Conservation (phyloP, 768 basidiomycete genomes). For the Leccinum longicurvipes region DNA sequence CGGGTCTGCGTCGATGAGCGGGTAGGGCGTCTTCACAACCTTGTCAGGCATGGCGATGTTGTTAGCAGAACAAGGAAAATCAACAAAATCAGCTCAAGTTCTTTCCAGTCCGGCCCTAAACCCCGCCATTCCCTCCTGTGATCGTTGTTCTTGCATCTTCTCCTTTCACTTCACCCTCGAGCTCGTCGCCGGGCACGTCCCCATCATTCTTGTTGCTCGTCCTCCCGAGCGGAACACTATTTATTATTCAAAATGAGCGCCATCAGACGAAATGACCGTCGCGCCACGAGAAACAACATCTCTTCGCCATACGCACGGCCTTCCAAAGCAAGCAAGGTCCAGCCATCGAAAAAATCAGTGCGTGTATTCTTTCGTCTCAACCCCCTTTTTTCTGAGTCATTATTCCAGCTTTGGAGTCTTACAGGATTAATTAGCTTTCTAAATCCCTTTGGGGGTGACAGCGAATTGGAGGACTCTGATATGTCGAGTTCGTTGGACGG, state of each 20-base stretch:
- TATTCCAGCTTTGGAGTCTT: constrained; percentile 47
- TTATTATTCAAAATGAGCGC: constrained; percentile 49
- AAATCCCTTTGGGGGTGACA: constrained; percentile 41
- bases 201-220: not conserved
- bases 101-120: constrained; percentile 32
- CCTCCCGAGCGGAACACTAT: constrained; percentile 5
- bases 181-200: constrained; percentile 6
- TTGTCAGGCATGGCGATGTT: constrained; percentile 39
- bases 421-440: constrained; percentile 47
- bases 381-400: constrained; percentile 11
- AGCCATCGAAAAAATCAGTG: constrained; percentile 47
- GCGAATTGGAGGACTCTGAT: constrained; percentile 23
- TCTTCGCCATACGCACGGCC: constrained; percentile 59
- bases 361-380: constrained; percentile 9
- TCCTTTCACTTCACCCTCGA: constrained; percentile 12
- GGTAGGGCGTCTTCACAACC: constrained; percentile 65
- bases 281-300: constrained; percentile 33
- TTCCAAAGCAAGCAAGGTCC: constrained; percentile 19
- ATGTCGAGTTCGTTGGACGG: constrained; percentile 18
- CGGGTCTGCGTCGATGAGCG: constrained; percentile 93
- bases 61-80: constrained; percentile 4
- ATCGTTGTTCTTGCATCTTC: constrained; percentile 24
- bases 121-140: constrained; percentile 13
- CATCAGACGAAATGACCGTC: constrained; percentile 45
- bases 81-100: constrained; percentile 6